A percentile compares a stretch with the other conserved stretches of the same genome.
These are phyloP conservation scores for Teratosphaeria viscida DNA, from an alignment of 2,329 filamentous ascomycete genomes.

Conservation along the genomic window DNA sequence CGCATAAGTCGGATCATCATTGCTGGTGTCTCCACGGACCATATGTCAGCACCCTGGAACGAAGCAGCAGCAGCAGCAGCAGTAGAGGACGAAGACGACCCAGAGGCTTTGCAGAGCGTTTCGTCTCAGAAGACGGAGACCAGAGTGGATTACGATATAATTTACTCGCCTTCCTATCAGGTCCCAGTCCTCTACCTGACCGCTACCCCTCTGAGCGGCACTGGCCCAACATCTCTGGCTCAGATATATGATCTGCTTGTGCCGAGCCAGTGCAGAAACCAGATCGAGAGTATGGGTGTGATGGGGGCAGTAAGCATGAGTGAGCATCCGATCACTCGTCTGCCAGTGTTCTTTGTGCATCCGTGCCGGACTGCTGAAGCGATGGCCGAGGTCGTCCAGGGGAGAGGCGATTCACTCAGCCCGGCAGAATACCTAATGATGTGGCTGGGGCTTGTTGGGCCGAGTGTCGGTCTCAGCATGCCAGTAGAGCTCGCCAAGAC, in stretches of 20 bases:
- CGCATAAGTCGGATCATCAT: neutral
- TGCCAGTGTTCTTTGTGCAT: conserved; percentile 82
- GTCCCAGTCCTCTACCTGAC: conserved; percentile 36
- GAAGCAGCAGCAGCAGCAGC: neutral
- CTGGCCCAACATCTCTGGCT: conserved; percentile 8
- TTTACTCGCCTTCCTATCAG: conserved; percentile 34
- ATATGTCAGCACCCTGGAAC: neutral
- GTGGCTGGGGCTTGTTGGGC: conserved; percentile 83
- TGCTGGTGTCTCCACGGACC: neutral
- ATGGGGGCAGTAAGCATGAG: conserved; percentile 21
- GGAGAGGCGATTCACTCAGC: conserved; percentile 20
- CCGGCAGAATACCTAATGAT: conserved; percentile 65
- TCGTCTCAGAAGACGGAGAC: neutral
- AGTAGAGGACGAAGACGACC: neutral
- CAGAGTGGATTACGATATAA: conserved; percentile 27
- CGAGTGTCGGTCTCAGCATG: conserved; percentile 58
- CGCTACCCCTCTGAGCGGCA: conserved; percentile 13
- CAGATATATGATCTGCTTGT: conserved; percentile 29
- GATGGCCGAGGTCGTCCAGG: conserved; percentile 44
- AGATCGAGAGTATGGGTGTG: conserved; percentile 27
- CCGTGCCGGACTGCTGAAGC: conserved; percentile 81
- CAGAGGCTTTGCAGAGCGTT: neutral
- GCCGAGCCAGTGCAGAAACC: conserved; percentile 20
- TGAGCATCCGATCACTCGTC: conserved; percentile 72
- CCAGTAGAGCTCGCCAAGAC: conserved; percentile 12